Evolutionary conservation across 768 basidiomycete genomes (phyloP), one percentile per base, ranked within the genome.

Genomic region (Kockovaella imperatae): DNA sequence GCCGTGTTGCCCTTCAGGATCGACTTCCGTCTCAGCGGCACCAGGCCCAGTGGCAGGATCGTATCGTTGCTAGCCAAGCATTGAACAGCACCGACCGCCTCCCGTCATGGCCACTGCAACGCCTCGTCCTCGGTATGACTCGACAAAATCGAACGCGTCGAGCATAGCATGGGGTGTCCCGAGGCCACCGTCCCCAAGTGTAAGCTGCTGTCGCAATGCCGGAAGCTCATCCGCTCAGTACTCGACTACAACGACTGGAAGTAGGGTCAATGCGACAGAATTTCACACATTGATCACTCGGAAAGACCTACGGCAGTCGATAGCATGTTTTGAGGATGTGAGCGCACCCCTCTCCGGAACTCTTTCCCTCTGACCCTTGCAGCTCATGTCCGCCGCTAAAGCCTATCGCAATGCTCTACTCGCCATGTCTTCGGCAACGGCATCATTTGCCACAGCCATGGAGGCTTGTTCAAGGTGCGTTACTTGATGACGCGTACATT

Each of bases 371-470:
- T 31, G 18, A 26, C 1, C 17, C 2, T 17, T 30, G 25, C 23
- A 91, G 86, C 76, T 95, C 45, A 78, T 90, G 75, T 78, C 72
- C 53, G 77, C 80, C 49, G 84, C 84, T 48, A 80, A 86, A 30
- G 78, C 76, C 38, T 96, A 93, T 75, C 83, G 88, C 46, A 74
- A 80, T 17, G 86, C 86, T 17, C 76, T 96, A 47, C 71, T 87
- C 50, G 78, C 79, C 24, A 82, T 93, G 80, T 84, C 86, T 30
- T 81, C 80, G 46, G 87, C 82, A 17, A 87, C 86, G 6, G 85
- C 87, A 35, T 77, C 77, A 2, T 87, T 95, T 60, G 90, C 90
- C 29, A 81, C 84, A 68, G 83, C 89, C 21, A 78, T 93, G 78
- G 83, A 87, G 71, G 76, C 77, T 47, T 90, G 88, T 53, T 80